Base-by-base conservation (phyloP, 352 stramenopile genomes). In the Phytopythium aichiense region DNA sequence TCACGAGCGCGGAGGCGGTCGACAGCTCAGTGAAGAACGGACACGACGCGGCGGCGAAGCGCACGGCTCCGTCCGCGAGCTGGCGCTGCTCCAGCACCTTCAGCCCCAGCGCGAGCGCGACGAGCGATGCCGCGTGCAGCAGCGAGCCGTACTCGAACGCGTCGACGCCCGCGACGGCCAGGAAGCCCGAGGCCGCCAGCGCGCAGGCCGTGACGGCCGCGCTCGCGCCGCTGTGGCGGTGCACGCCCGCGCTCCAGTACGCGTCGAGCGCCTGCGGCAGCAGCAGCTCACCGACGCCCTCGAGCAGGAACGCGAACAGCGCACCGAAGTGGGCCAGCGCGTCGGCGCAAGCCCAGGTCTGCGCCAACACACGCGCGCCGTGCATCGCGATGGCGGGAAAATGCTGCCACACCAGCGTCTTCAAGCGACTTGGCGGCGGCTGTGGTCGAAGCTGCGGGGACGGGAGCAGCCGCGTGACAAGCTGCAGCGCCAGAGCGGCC, bases 261-360 rank as follows among this genome's bases (percentile, higher is more conserved):
- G 62, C 66, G n/a, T 71, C 52, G 51, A 73, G 71, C 23, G 87
- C 45, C 38, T 79, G 77, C 57, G 72, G 71, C 31, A 89, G 63
- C 63, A 92, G 59, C 55, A 84, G 55, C 49, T 73, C 46, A 30
- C 71, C 73, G 25, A 74, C 56, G 67, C 82, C 70, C 60, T 89
- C 78, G 40, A 92, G 56, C 55, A 92, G 60, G 53, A 92, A 88
- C 52, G 79, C 80, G 51, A 90, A 84, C n/a, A 90, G 65, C 56
- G 87, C 69, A 2, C 80, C 83, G 35, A 90, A 92, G 53, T 89
- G 79, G 35, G 79, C 69, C 28, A 92, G 66, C 42, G 83, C 77
- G n/a, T 83, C 76, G 9, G 67, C 67, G 12, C 71, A 67, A 22
- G 89, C 56, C 62, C 73, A 89, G 49, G 77, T 76, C 56, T 72